These are phyloP conservation scores for Cyberlindnera japonica DNA, from an alignment of 805 yeast species.

Conservation along the genomic window DNA sequence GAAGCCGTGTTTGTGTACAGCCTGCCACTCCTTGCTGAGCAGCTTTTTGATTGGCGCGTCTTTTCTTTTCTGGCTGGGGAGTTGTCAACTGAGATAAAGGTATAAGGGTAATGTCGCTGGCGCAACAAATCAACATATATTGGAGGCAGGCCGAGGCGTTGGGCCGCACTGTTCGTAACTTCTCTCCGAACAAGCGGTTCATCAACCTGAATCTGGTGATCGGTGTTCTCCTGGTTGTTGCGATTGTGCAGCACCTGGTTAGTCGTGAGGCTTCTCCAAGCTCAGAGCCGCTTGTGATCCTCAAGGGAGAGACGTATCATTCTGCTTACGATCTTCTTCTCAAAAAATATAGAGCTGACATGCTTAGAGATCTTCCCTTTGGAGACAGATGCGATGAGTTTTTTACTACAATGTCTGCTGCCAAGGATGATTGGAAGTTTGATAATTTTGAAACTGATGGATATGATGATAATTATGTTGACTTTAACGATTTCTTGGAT, in stretches of 20 bases:
- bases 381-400: constrained; percentile 18
- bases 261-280: background rate
- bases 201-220: constrained; percentile 20
- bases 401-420: constrained; percentile 13
- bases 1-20: no score
- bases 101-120: background rate
- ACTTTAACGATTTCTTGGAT: constrained; percentile 17
- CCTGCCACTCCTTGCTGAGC: no score
- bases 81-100: no score
- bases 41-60: no score
- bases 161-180: background rate
- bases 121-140: background rate
- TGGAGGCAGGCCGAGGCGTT: constrained; percentile 13
- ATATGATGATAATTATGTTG: constrained; percentile 21
- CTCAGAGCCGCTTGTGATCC: constrained; percentile 11
- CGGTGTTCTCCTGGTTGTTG: constrained; percentile 10
- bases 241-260: constrained; percentile 17
- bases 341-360: background rate
- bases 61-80: background rate
- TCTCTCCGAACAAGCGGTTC: constrained; percentile 21
- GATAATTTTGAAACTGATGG: constrained; percentile 20
- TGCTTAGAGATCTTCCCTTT: constrained; percentile 8
- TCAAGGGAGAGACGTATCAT: constrained; percentile 19
- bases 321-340: constrained; percentile 17
- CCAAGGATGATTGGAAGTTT: constrained; percentile 19